phyloP scores from a whole-genome alignment of 192 early-diverging fungal genomes.

The Backusella tarrabulga region DNA sequence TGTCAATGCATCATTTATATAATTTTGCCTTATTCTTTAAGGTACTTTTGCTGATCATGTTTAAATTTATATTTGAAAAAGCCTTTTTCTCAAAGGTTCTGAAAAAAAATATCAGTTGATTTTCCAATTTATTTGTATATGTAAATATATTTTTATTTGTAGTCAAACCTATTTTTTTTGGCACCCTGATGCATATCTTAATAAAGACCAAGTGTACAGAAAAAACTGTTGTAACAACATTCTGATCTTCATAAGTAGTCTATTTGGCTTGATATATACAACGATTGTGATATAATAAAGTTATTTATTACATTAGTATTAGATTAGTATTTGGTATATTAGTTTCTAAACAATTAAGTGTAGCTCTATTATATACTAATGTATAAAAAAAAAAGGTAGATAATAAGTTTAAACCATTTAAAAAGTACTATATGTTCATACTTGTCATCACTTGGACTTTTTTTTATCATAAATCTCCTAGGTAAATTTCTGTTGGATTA shows the following conservation, averaged over 20 bases:
- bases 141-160: not conserved
- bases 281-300: not conserved
- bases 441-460: not conserved
- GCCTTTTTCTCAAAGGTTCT: not conserved
- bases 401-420: not conserved
- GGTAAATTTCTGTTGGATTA: not conserved
- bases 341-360: not conserved
- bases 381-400: not conserved
- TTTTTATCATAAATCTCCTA: not conserved
- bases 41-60: not conserved
- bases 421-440: not conserved
- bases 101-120: not conserved
- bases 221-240: constrained; percentile 6
- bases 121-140: not conserved
- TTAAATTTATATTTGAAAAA: not conserved
- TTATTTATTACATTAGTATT: not conserved
- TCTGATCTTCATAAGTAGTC: not conserved
- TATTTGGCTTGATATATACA: not conserved
- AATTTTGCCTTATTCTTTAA: not conserved
- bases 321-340: not conserved
- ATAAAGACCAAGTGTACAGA: constrained; percentile 1
- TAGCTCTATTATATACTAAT: not conserved
- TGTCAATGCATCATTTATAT: not conserved
- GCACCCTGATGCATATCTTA: not conserved
- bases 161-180: not conserved